phyloP scores from a whole-genome alignment of 129 eudicot species.

The Artemisia argyi region DNA sequence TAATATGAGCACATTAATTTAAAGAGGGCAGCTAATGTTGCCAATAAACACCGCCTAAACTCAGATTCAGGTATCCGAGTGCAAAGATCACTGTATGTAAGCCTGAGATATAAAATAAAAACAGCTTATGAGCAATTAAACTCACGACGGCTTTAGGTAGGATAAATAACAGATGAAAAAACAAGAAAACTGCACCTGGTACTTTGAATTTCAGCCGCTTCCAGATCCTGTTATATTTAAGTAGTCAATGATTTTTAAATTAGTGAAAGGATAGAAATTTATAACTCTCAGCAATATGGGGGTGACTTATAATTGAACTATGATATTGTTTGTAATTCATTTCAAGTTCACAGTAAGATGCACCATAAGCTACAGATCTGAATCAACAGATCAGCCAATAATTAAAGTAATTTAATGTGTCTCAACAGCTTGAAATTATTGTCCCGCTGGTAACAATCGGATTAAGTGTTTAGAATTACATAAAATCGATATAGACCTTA shows the following conservation, averaged over 20 bases:
- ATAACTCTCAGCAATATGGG: not conserved
- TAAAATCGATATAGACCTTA: not conserved
- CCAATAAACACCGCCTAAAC: conserved; percentile 83
- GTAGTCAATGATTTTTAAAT: conserved; percentile 19
- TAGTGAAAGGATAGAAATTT: not conserved
- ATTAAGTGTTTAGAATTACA: too few relatives aligned
- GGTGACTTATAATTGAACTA: too few relatives aligned
- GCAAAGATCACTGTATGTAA: conserved; percentile 97
- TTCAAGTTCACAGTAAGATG: too few relatives aligned
- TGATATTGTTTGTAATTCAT: too few relatives aligned
- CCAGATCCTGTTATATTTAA: conserved; percentile 64
- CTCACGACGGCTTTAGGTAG: not conserved
- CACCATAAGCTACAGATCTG: too few relatives aligned
- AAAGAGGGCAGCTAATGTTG: conserved; percentile 74
- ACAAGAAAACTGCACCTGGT: conserved; percentile 46
- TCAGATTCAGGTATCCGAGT: conserved; percentile 87
- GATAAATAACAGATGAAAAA: conserved; percentile 3
- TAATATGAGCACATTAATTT: conserved; percentile 83
- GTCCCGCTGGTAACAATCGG: too few relatives aligned
- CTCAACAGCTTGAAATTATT: too few relatives aligned
- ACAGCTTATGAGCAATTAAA: conserved; percentile 22
- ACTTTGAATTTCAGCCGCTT: conserved; percentile 48
- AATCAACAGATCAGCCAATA: too few relatives aligned
- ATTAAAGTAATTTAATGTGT: too few relatives aligned
- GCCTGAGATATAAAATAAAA: conserved; percentile 47